Base-by-base conservation (phyloP, 768 basidiomycete species). In the Mycena pura region DNA sequence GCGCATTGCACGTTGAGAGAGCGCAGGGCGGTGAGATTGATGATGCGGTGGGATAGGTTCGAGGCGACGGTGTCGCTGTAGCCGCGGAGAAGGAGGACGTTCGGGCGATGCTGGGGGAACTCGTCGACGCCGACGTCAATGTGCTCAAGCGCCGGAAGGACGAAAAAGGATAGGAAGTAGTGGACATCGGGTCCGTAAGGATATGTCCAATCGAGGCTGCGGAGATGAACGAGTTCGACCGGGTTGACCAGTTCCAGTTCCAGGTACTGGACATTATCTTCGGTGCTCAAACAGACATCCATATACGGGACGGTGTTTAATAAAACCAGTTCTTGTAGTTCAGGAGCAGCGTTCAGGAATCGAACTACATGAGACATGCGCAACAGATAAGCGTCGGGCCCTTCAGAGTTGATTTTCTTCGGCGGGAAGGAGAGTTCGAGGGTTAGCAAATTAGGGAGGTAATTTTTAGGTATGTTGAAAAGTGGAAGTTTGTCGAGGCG, bases 121-220 rank as follows among this genome's bases (percentile, higher is more conserved):
- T 70, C 77, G 27, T 78, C 77, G n/a, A 84, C 70, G 65, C 74
- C 75, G 40, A 84, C 68, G 51, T 83, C 81, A 60, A 83, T 72
- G 49, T 71, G 76, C 53, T 80, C 77, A 55, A 85, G 74, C 29
- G 57, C 68, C 9, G 83, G 82, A 13, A 74, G 60, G 39, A 66
- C 59, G 53, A 84, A 57, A 63, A 82, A 74, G 21, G 78, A 76
- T 60, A 85, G 68, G 43, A 86, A 73, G 28, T 76, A 71, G 50
- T 78, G 76, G 43, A 84, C 65, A 47, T 82, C 82, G 34, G 68
- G 71, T 44, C 77, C 69, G 48, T 72, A 78, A 17, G 81, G 81
- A 59, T 75, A 80, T 43, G 76, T 80, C 82, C 83, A 85, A 29
- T 81, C 79, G 41, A 86, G 67, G n/a, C 63, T 70, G 50, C 74